Percentiles rank a stretch among this genome's conserved stretches.
These are phyloP conservation scores for Grigorovia transvaalensis DNA, from an alignment of 805 yeast genomes.

Conservation along the genomic window DNA sequence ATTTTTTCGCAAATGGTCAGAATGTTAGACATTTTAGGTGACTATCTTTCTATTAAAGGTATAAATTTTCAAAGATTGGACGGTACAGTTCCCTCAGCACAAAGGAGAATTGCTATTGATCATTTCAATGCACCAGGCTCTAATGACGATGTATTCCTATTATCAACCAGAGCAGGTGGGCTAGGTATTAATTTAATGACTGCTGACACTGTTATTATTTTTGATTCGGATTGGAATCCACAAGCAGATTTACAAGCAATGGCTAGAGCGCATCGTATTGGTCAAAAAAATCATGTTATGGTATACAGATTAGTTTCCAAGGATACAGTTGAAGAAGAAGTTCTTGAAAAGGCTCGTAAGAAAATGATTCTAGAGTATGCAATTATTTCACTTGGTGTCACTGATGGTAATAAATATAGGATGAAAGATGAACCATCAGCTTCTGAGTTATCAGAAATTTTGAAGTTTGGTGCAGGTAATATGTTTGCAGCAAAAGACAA, in stretches of 20 bases:
- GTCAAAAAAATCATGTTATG: constrained; percentile 97
- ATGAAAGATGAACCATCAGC: constrained; percentile 66
- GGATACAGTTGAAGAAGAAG: constrained; percentile 97
- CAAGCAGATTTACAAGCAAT: constrained; percentile 98
- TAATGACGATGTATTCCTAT: constrained; percentile 77
- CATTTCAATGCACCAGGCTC: constrained; percentile 93
- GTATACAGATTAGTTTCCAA: constrained; percentile 96
- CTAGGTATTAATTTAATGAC: constrained; percentile 97
- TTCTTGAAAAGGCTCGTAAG: constrained; percentile 89
- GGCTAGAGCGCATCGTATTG: constrained; percentile 99
- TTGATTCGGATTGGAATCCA: constrained; percentile 99
- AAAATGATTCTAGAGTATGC: constrained; percentile 98
- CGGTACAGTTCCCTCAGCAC: constrained; percentile 92
- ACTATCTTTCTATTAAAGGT: constrained; percentile 80
- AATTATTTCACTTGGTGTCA: constrained; percentile 88
- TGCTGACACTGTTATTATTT: constrained; percentile 95
- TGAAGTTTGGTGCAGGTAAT: constrained; percentile 96
- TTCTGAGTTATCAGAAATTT: constrained; percentile 80
- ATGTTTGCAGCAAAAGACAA: constrained; percentile 95
- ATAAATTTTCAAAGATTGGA: constrained; percentile 84
- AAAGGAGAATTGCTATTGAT: constrained; percentile 88
- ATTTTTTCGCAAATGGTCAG: constrained; percentile 97
- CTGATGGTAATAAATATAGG: constrained; percentile 47
- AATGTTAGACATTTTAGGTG: constrained; percentile 90
- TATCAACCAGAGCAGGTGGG: constrained; percentile 98